These are phyloP conservation scores for Erysimum cheiri DNA, from an alignment of 441 rosid genomes.

Conservation along the genomic window DNA sequence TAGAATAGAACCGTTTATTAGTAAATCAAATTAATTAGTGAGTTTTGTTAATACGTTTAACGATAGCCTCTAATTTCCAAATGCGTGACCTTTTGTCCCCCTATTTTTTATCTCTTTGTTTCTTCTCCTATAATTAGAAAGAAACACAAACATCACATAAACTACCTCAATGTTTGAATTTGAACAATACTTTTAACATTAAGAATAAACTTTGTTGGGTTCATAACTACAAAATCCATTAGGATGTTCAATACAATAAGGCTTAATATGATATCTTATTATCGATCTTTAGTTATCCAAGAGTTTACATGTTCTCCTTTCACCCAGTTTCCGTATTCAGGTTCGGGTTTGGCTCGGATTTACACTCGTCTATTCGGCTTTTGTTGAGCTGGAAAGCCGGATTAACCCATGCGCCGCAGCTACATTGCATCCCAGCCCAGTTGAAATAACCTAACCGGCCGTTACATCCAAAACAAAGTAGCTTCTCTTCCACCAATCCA, in stretches of 20 bases:
- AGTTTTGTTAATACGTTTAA: conserved; percentile 25
- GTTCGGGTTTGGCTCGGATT: conserved; percentile 38
- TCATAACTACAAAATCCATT: background rate
- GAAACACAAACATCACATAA: background rate
- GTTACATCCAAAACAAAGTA: conserved; percentile 75
- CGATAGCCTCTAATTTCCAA: conserved; percentile 27
- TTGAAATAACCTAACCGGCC: conserved; percentile 65
- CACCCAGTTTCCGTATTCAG: conserved; percentile 1
- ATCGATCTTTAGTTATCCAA: conserved; percentile 23
- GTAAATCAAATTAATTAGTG: background rate
- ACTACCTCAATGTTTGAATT: background rate
- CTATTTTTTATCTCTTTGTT: conserved; percentile 16
- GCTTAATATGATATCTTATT: background rate
- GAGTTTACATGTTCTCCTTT: background rate
- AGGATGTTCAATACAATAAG: background rate
- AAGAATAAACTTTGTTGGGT: conserved; percentile 8
- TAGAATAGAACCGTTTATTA: conserved; percentile 6
- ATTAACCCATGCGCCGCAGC: conserved; percentile 72
- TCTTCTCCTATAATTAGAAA: conserved; percentile 34
- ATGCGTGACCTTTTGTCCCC: background rate
- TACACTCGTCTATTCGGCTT: conserved; percentile 77
- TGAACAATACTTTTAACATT: background rate
- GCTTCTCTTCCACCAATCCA: conserved; percentile 80
- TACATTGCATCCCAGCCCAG: conserved; percentile 82
- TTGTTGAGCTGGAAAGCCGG: conserved; percentile 74